Evolutionary conservation across 2,329 filamentous ascomycete genomes (phyloP).

Genomic region (Exophiala sp.): DNA sequence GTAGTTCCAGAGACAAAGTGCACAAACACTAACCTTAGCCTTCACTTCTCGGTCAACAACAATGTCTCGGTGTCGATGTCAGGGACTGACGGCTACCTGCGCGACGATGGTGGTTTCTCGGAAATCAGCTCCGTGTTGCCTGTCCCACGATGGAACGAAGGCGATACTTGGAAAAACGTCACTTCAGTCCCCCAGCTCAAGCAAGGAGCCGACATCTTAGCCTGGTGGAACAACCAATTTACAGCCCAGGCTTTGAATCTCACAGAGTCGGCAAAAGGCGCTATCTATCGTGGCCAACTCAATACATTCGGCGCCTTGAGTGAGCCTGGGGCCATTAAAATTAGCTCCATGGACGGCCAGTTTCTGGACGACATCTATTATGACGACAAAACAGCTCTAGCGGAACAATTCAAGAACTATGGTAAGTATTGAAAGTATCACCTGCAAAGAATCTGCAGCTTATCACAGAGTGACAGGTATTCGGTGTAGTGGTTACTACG

Average conservation of each 20-base stretch:
- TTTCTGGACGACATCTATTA: background rate
- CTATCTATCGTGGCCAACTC: background rate
- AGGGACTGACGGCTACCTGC: background rate
- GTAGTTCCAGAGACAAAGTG: slow-evolving; percentile 46
- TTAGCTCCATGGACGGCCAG: background rate
- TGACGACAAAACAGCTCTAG: background rate
- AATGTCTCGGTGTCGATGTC: slow-evolving; percentile 6
- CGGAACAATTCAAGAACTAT: background rate
- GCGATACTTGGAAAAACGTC: background rate
- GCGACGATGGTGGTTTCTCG: background rate
- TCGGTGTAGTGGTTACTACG: slow-evolving; percentile 2
- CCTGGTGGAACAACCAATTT: slow-evolving; percentile 3
- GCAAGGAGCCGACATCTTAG: background rate
- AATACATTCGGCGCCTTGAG: background rate
- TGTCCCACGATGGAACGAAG: background rate
- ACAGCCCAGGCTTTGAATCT: background rate
- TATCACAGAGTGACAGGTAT: background rate
- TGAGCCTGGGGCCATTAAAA: background rate
- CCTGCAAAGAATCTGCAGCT: too few relatives aligned
- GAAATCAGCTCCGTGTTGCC: background rate
- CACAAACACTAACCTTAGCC: slow-evolving; percentile 39
- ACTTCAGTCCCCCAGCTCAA: background rate
- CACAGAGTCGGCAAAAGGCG: background rate
- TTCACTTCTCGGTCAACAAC: slow-evolving; percentile 42
- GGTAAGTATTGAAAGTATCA: background rate